These are phyloP conservation scores for Schoenoplectus triqueter DNA, from an alignment of 202 grass and related monocot species.

Conservation along the genomic window DNA sequence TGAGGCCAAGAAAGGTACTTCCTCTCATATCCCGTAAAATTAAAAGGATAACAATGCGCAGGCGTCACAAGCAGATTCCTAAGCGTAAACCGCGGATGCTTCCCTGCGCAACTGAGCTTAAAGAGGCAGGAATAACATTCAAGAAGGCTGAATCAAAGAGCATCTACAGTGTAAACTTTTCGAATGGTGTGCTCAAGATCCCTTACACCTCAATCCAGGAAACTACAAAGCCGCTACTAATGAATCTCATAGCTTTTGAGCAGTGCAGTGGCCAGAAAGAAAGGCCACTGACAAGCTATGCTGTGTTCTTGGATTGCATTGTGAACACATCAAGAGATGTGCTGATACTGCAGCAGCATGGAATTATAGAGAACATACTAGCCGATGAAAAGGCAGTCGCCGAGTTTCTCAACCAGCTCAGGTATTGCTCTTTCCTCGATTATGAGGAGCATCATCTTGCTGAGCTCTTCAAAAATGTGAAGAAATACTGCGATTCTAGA, in stretches of 20 bases:
- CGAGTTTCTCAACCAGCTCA: slow-evolving; percentile 62
- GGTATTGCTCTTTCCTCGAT: slow-evolving; percentile 59
- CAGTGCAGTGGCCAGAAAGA: slow-evolving; percentile 52
- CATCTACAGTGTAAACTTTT: slow-evolving; percentile 63
- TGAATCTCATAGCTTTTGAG: slow-evolving; percentile 80
- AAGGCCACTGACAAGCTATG: slow-evolving; percentile 58
- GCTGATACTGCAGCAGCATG: slow-evolving; percentile 51
- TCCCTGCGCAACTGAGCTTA: slow-evolving; percentile 69
- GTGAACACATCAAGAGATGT: slow-evolving; percentile 64
- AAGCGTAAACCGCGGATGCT: slow-evolving; percentile 42
- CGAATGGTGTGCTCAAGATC: slow-evolving; percentile 48
- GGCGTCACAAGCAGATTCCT: neutral
- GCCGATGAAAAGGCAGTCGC: slow-evolving; percentile 72
- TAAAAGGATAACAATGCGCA: slow-evolving; percentile 22
- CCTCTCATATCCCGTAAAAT: slow-evolving; percentile 12
- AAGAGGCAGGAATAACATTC: slow-evolving; percentile 76
- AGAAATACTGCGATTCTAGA: slow-evolving; percentile 60
- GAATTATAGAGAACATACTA: slow-evolving; percentile 50
- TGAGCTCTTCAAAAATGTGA: slow-evolving; percentile 56
- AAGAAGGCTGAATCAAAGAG: slow-evolving; percentile 46
- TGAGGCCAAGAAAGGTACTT: neutral
- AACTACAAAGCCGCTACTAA: slow-evolving; percentile 64
- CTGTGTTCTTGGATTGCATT: slow-evolving; percentile 95
- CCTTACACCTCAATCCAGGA: slow-evolving; percentile 67
- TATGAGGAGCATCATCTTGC: slow-evolving; percentile 51